Evolutionary conservation across 257 asterid species (phyloP).

Genomic region (Avicennia marina): DNA sequence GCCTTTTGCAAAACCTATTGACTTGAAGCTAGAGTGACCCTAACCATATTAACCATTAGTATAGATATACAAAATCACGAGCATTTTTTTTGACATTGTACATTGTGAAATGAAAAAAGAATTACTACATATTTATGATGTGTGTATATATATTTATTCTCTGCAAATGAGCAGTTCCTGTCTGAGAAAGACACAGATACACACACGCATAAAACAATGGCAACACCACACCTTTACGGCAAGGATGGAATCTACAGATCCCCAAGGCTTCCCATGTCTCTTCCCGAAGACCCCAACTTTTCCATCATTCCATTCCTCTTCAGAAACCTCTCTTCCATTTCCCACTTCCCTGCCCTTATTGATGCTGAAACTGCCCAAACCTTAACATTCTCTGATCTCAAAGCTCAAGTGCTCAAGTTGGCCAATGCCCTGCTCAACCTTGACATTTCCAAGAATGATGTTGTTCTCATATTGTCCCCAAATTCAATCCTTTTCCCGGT

Average conservation of each 20-base stretch:
- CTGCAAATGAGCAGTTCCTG: too few species aligned
- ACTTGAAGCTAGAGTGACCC: too few species aligned
- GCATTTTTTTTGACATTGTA: too few species aligned
- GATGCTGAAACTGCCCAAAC: slow-evolving; percentile 27
- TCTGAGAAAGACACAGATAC: too few species aligned
- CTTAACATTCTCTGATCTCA: slow-evolving; percentile 22
- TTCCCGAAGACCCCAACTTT: slow-evolving; percentile 23
- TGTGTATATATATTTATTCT: too few species aligned
- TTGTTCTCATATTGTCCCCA: slow-evolving; percentile 26
- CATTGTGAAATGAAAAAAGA: too few species aligned
- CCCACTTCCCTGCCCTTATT: slow-evolving; percentile 28
- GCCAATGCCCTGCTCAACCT: slow-evolving; percentile 23
- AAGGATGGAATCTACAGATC: slow-evolving; percentile 32
- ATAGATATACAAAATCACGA: too few species aligned
- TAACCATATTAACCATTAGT: too few species aligned
- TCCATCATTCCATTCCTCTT: slow-evolving; percentile 29
- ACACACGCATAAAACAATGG: too few species aligned
- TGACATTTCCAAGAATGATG: slow-evolving; percentile 26
- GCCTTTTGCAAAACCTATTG: too few species aligned
- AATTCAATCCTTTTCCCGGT: slow-evolving; percentile 32
- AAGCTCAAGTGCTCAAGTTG: slow-evolving; percentile 16
- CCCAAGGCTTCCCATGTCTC: slow-evolving; percentile 28
- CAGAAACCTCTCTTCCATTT: slow-evolving; percentile 16
- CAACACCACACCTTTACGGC: too few species aligned
- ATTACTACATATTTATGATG: too few species aligned